phyloP scores from a whole-genome alignment of 2,329 filamentous ascomycete species.

The Calonectria pseudoreteaudii region DNA sequence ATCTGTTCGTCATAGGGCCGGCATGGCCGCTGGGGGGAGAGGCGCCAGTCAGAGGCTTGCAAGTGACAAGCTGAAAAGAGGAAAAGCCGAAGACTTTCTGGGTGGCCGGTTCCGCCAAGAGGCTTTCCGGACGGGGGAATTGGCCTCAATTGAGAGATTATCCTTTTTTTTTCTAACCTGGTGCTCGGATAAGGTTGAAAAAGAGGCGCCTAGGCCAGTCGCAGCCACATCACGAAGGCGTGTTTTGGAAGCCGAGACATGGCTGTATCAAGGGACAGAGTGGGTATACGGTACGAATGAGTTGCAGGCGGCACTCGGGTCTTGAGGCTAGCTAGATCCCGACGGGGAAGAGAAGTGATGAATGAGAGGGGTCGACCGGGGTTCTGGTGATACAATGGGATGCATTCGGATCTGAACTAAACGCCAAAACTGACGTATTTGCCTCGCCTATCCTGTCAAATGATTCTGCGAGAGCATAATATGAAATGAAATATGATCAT shows the following conservation, averaged over 20 bases:
- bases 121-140: not conserved
- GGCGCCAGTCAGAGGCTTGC: slow-evolving; percentile 35
- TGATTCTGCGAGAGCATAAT: not conserved
- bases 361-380: not conserved
- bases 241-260: slow-evolving; percentile 6
- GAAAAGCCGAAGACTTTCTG: slow-evolving; percentile 22
- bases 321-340: not conserved
- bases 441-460: not conserved
- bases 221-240: not conserved
- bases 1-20: not conserved
- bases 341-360: not conserved
- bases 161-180: not conserved
- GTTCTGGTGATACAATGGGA: not conserved
- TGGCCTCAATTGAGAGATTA: not conserved
- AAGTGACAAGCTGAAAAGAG: slow-evolving; percentile 37
- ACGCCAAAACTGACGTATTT: not conserved
- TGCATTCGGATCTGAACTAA: not conserved
- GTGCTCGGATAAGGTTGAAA: slow-evolving; percentile 2
- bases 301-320: not conserved
- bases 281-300: not conserved
- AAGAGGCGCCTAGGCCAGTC: not conserved
- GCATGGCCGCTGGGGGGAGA: slow-evolving; percentile 10
- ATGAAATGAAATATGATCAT: not conserved
- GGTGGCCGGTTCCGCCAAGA: not conserved
- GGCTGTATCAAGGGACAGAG: not conserved